phyloP scores from a whole-genome alignment of 805 yeast genomes.

The Suhomyces emberorum region DNA sequence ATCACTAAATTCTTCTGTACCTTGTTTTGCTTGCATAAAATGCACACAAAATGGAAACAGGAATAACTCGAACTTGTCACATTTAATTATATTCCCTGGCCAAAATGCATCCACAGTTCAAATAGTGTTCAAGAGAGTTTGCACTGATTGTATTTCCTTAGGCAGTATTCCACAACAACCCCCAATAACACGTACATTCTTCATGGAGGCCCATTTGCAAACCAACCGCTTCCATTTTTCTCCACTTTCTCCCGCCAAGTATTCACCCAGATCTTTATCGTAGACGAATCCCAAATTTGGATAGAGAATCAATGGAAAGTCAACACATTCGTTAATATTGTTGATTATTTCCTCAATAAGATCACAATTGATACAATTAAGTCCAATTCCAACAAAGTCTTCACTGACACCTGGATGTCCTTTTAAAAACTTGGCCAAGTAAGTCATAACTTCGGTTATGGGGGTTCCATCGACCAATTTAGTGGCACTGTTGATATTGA shows the following conservation, averaged over 20 bases:
- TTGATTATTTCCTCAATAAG: conserved; percentile 40
- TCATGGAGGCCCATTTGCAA: conserved; percentile 35
- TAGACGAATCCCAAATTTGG: conserved; percentile 77
- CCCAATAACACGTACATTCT: conserved; percentile 52
- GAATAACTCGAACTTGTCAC: no score
- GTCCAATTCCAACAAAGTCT: conserved; percentile 53
- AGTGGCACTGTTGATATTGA: conserved; percentile 23
- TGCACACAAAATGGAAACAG: no score
- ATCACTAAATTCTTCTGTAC: no score
- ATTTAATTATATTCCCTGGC: no score
- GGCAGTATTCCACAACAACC: conserved; percentile 79
- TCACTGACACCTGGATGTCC: conserved; percentile 11
- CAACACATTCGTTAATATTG: conserved; percentile 19
- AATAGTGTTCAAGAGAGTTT: no score
- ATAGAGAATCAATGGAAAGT: conserved; percentile 51
- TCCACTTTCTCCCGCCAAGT: conserved; percentile 16
- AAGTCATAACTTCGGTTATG: conserved; percentile 18
- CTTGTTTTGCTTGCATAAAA: no score
- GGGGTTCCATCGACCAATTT: conserved; percentile 33
- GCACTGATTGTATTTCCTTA: conserved; percentile 25
- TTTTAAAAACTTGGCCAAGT: conserved; percentile 12
- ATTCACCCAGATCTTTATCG: conserved; percentile 42
- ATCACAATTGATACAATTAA: conserved; percentile 60
- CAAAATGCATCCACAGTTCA: no score
- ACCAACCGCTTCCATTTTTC: conserved; percentile 39